These are phyloP conservation scores for Kickxella alabastrina DNA, from an alignment of 192 early-diverging fungal species.

Conservation along the genomic window DNA sequence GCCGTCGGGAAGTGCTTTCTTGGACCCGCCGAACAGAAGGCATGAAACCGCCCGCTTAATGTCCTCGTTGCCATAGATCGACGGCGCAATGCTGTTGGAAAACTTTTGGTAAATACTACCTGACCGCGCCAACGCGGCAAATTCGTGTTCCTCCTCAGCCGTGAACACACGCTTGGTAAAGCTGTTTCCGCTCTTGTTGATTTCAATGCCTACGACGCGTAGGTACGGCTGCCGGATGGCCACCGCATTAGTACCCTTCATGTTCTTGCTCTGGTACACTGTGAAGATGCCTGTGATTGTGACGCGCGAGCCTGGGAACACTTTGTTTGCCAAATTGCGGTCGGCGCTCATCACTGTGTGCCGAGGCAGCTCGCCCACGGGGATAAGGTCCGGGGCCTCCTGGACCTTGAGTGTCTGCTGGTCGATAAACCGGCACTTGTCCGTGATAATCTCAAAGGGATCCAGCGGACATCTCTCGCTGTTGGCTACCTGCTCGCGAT, in stretches of 20 bases:
- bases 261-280: slow-evolving; percentile 75
- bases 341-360: slow-evolving; percentile 90
- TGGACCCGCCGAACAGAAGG: slow-evolving; percentile 94
- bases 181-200: slow-evolving; percentile 69
- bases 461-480: slow-evolving; percentile 63
- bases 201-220: slow-evolving; percentile 86
- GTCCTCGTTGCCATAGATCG: slow-evolving; percentile 94
- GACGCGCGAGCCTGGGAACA: slow-evolving; percentile 91
- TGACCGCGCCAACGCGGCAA: slow-evolving; percentile 76
- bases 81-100: slow-evolving; percentile 89
- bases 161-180: slow-evolving; percentile 70
- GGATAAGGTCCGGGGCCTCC: slow-evolving; percentile 94
- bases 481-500: slow-evolving; percentile 49
- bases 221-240: slow-evolving; percentile 93
- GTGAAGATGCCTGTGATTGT: slow-evolving; percentile 94
- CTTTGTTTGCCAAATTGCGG: slow-evolving; percentile 75
- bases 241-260: slow-evolving; percentile 70
- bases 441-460: slow-evolving; percentile 90
- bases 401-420: slow-evolving; percentile 97
- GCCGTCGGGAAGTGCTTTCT: slow-evolving; percentile 92
- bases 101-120: slow-evolving; percentile 90
- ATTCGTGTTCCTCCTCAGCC: slow-evolving; percentile 91
- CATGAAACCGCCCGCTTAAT: slow-evolving; percentile 96
- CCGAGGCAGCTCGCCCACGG: slow-evolving; percentile 95
- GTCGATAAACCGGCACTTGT: slow-evolving; percentile 95